These are phyloP conservation scores for Kickxella alabastrina DNA, from an alignment of 192 early-diverging fungal species.

Conservation along the genomic window DNA sequence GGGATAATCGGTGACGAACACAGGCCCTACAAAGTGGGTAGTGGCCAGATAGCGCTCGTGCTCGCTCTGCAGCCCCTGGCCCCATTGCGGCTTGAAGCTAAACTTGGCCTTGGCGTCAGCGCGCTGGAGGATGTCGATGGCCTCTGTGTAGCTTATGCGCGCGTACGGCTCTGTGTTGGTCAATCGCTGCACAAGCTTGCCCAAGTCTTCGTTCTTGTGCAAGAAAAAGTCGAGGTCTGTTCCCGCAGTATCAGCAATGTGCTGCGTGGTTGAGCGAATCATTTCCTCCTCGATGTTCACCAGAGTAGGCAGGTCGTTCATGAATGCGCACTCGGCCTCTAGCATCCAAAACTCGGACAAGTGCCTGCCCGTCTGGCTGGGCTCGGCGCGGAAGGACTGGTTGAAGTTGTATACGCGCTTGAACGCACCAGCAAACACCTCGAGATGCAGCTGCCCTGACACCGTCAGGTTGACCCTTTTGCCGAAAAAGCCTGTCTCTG, in stretches of 20 bases:
- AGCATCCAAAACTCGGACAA: conserved; percentile 94
- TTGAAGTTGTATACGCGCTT: conserved; percentile 78
- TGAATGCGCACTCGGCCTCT: conserved; percentile 81
- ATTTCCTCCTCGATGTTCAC: conserved; percentile 68
- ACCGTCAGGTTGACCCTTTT: conserved; percentile 76
- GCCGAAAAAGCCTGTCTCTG: conserved; percentile 63
- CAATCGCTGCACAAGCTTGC: conserved; percentile 27
- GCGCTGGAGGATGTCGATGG: conserved; percentile 62
- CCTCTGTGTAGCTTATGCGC: conserved; percentile 73
- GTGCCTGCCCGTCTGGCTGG: conserved; percentile 74
- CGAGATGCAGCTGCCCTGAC: conserved; percentile 82
- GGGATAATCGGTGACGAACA: conserved; percentile 92
- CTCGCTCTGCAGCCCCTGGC: conserved; percentile 70
- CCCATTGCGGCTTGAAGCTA: conserved; percentile 67
- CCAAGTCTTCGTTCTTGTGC: conserved; percentile 53
- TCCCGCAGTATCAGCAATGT: conserved; percentile 53
- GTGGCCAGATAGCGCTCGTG: conserved; percentile 82
- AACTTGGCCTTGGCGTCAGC: conserved; percentile 53
- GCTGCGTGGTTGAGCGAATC: conserved; percentile 55
- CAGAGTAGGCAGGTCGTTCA: conserved; percentile 58
- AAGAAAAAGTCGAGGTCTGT: conserved; percentile 55
- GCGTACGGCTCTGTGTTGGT: conserved; percentile 53
- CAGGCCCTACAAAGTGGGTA: conserved; percentile 57
- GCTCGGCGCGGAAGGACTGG: conserved; percentile 82
- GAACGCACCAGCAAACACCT: conserved; percentile 66